Conservation (phyloP, 257 asterid species). For the Petrea volubilis region DNA sequence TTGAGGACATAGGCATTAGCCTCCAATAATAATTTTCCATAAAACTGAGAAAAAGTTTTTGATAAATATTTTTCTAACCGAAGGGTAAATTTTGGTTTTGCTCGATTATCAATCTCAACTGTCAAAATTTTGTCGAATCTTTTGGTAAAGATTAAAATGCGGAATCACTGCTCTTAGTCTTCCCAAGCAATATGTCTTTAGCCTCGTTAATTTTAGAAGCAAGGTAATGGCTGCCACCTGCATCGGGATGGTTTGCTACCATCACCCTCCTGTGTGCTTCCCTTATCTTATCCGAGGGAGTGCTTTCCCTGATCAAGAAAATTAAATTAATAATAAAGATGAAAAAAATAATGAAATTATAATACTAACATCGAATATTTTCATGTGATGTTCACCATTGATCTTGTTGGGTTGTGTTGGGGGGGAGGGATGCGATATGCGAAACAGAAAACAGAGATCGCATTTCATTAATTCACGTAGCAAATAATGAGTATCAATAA, state of each 20-base stretch:
- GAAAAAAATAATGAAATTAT: neutral
- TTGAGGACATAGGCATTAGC: neutral
- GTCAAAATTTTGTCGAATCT: constrained; percentile 24
- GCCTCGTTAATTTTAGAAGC: constrained; percentile 93
- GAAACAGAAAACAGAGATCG: neutral
- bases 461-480: neutral
- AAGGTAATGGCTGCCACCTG: constrained; percentile 93
- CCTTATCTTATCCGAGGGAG: constrained; percentile 66
- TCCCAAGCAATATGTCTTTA: constrained; percentile 73
- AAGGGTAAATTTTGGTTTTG: neutral
- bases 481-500: neutral
- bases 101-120: neutral
- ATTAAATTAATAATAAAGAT: neutral
- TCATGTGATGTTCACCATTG: neutral
- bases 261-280: constrained; percentile 93
- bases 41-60: neutral
- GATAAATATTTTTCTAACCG: neutral
- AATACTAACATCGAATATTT: neutral
- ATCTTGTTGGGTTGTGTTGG: too few relatives aligned
- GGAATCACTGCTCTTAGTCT: constrained; percentile 60
- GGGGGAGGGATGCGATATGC: neutral
- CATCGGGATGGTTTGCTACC: constrained; percentile 97
- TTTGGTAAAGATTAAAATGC: constrained; percentile 48
- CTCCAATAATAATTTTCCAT: constrained; percentile 18
- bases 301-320: constrained; percentile 59